Evolutionary conservation across 176 grass and related monocot species (phyloP), one percentile per base, ranked within the genome.

Genomic region (Oryza brachyantha): DNA sequence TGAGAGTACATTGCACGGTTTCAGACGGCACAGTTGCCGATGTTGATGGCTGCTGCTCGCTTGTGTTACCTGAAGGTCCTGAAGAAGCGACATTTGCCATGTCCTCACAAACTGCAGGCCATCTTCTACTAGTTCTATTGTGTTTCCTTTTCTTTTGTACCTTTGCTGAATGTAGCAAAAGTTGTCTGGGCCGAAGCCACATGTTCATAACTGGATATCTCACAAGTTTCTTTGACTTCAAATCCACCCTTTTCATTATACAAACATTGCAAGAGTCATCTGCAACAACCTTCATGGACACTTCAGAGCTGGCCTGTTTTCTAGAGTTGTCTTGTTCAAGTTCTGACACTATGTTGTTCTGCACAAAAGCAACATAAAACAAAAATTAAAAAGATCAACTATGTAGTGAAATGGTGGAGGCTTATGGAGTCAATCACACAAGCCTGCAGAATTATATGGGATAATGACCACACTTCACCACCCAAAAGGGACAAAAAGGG

Each of bases 71-170:
- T n/a, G n/a, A n/a, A n/a, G n/a, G 66, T 89, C 69, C 62, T 74
- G 79, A 77, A 67, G 59, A 80, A 89, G n/a, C 39, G 38, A 66
- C 36, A 35, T 37, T 28, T 60, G 77, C 22, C 21, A 21, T 10
- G 65, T 50, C 63, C 52, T 84, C 79, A 14, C 54, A 88, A 81
- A 58, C 39, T 50, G 77, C 37, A 66, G 32, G 39, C 1, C 0
- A 59, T 34, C 38, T 89, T 89, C 74, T 92, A 46, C 74, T 92
- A 46, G 41, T 76, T 90, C 75, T 91, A 61, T 93, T 91, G 26
- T 26, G 73, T 71, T 91, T 98, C 17, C 35, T 79, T 76, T 76
- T 89, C 67, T 83, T 92, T 25, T 45, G 74, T 52, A 71, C 29
- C 73, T 78, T 98, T 75, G 83, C 61, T 66, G 87, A 93, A 59